A percentile compares a stretch with the other conserved stretches of the same genome.
These are phyloP conservation scores for Pyropia yezoensis DNA, from an alignment of 23 red algal species.

Conservation along the genomic window DNA sequence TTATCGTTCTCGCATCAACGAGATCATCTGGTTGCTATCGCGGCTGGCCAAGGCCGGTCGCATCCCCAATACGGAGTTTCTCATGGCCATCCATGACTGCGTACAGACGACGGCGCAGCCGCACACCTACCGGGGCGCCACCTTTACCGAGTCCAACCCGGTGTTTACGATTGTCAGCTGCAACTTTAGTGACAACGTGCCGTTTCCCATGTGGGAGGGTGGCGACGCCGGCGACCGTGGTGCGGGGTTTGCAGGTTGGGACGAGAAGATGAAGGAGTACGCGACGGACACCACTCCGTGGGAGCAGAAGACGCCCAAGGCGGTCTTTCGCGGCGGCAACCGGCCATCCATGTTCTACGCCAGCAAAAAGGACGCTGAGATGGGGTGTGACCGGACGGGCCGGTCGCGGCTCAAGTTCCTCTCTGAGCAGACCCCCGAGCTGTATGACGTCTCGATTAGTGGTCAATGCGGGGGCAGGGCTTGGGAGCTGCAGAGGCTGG, in stretches of 20 bases:
- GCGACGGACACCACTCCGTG: constrained; percentile 43
- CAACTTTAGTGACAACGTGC: constrained; percentile 87
- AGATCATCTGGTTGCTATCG: constrained; percentile 66
- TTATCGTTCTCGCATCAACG: constrained; percentile 68
- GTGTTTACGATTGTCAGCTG: constrained; percentile 79
- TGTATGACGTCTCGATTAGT: constrained; percentile 70
- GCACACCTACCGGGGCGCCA: constrained; percentile 55
- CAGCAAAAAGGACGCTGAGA: constrained; percentile 44
- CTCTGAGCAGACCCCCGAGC: constrained; percentile 30
- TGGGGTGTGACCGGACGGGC: constrained; percentile 41
- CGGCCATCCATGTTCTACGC: constrained; percentile 62
- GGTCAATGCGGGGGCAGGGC: constrained; percentile 43
- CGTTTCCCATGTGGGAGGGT: constrained; percentile 91
- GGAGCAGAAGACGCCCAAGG: constrained; percentile 39
- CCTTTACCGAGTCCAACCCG: constrained; percentile 49
- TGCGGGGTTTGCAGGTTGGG: constrained; percentile 77
- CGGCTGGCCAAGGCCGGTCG: constrained; percentile 38
- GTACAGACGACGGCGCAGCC: constrained; percentile 82
- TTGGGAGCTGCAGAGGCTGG: constrained; percentile 35
- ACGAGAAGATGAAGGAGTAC: constrained; percentile 42
- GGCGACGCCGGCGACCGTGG: constrained; percentile 35
- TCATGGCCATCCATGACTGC: constrained; percentile 92
- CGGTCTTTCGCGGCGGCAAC: constrained; percentile 83
- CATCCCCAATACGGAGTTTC: constrained; percentile 65
- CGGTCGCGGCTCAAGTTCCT: constrained; percentile 38